Evolutionary conservation across 768 basidiomycete species (phyloP), one percentile per base, ranked within the genome.

Genomic region (Lactifluus pinguis): DNA sequence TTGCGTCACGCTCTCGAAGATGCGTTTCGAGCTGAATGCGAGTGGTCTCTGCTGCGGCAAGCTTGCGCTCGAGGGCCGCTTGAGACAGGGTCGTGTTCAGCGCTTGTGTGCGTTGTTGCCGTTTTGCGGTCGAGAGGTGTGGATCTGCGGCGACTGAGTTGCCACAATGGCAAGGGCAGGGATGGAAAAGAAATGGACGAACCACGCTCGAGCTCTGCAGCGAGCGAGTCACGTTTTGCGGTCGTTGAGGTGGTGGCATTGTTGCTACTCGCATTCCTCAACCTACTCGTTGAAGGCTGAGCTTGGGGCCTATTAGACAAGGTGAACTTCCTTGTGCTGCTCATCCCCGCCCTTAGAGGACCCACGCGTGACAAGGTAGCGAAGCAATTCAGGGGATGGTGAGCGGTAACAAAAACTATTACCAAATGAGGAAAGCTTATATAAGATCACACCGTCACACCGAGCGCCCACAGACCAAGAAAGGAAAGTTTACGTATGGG

Each of bases 141-240:
- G 84, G 83, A 67, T 88, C 85, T 88, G 69, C 19, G 25, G 13
- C 9, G 19, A 62, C 38, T 38, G n/a, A 6, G 34, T 19, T 6
- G 29, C 3, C 10, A 17, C 21, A 34, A 38, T 8, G 7, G 6
- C 19, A 47, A 11, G 9, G 8, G 5, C 29, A 15, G 8, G 10
- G 3, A 5, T 6, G n/a, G n/a, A n/a, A 5, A 21, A 30, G 11
- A 50, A 47, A 53, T 9, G 11, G 36, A 52, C 72, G 51, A 65
- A 79, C 85, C 85, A 68, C 83, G 77, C 69, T 86, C 85, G 15
- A 87, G 76, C 63, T 87, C 85, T 13, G 86, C 85, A 38, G 81
- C 79, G 47, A 85, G 71, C 0, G 85, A 85, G 62, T 86, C 85
- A 34, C 86, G 80, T 63, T 87, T 87, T 13, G 76, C 53, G 7